Percentiles rank a stretch among this genome's conserved stretches.
Conservation (phyloP, 148 eudicot species). For the Simmondsia chinensis region DNA sequence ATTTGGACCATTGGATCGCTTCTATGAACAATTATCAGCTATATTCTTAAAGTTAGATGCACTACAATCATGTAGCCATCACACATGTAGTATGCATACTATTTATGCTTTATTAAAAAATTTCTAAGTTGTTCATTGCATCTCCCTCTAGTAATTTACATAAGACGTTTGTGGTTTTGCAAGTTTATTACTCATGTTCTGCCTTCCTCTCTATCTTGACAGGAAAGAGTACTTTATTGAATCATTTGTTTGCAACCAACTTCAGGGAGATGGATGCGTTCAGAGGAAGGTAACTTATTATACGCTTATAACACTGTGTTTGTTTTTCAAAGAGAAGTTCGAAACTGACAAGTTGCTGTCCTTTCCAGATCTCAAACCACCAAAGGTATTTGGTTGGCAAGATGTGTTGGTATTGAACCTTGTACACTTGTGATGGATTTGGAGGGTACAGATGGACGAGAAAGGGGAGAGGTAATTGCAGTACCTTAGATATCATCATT, state of each 20-base stretch:
- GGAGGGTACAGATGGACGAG: conserved; percentile 99
- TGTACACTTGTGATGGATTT: conserved; percentile 94
- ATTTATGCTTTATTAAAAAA: too few relatives aligned
- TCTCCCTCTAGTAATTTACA: neutral
- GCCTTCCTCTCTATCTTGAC: conserved; percentile 13
- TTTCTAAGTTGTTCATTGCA: neutral
- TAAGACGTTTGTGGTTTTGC: neutral
- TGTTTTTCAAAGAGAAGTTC: neutral
- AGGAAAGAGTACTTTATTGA: conserved; percentile 94
- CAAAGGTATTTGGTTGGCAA: conserved; percentile 95
- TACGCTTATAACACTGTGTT: conserved; percentile 9
- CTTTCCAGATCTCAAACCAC: conserved; percentile 86
- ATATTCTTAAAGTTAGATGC: too few relatives aligned
- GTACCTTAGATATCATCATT: neutral
- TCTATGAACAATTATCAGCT: too few relatives aligned
- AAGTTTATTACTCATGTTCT: neutral
- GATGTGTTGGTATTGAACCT: conserved; percentile 90
- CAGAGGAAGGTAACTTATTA: conserved; percentile 62
- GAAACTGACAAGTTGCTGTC: conserved; percentile 4
- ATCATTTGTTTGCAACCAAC: conserved; percentile 71
- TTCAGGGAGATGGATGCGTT: conserved; percentile 98
- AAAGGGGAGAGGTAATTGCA: conserved; percentile 86
- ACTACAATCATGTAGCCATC: too few relatives aligned
- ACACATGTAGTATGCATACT: too few relatives aligned
- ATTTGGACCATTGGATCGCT: too few relatives aligned